phyloP scores from a whole-genome alignment of 2,329 filamentous ascomycete genomes.

The Gaeumannomyces tritici region DNA sequence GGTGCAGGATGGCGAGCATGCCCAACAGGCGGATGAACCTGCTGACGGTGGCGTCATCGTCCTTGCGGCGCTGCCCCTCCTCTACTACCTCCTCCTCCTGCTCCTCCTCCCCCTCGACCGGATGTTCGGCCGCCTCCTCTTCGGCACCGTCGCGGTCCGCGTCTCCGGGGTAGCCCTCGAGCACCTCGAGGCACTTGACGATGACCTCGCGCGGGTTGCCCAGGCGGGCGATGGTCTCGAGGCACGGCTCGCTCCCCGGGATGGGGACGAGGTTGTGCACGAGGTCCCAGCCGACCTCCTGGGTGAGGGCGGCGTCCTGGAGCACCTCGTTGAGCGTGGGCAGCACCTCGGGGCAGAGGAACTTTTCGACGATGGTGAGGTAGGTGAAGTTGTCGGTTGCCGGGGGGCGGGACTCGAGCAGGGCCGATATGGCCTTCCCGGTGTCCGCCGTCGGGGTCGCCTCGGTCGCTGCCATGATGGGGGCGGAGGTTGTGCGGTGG shows the following conservation, averaged over 20 bases:
- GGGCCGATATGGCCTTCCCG: slow-evolving; percentile 31
- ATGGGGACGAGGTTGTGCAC: slow-evolving; percentile 64
- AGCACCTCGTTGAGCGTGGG: slow-evolving; percentile 53
- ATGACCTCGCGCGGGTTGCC: slow-evolving; percentile 78
- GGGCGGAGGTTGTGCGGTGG: not conserved
- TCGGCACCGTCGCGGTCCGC: slow-evolving; percentile 26
- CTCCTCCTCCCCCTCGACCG: no score
- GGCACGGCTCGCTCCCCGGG: slow-evolving; percentile 57
- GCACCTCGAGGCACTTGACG: slow-evolving; percentile 66
- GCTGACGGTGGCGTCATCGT: slow-evolving; percentile 15
- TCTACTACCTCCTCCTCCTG: slow-evolving; percentile 3
- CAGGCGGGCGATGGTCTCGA: slow-evolving; percentile 64
- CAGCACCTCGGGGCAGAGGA: slow-evolving; percentile 56
- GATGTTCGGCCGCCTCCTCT: slow-evolving; percentile 9
- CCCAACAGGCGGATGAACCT: slow-evolving; percentile 58
- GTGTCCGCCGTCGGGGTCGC: slow-evolving; percentile 12
- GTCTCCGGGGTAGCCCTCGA: slow-evolving; percentile 49
- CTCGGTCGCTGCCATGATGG: not conserved
- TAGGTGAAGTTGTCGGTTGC: slow-evolving; percentile 63
- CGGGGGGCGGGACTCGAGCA: slow-evolving; percentile 39
- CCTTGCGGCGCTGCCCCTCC: slow-evolving; percentile 10
- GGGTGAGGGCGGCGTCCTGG: slow-evolving; percentile 56
- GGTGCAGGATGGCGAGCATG: slow-evolving; percentile 64
- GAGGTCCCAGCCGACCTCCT: slow-evolving; percentile 76
- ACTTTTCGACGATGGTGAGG: slow-evolving; percentile 67